Base-by-base conservation (phyloP, 352 stramenopile species). In the Albugo laibachii region DNA sequence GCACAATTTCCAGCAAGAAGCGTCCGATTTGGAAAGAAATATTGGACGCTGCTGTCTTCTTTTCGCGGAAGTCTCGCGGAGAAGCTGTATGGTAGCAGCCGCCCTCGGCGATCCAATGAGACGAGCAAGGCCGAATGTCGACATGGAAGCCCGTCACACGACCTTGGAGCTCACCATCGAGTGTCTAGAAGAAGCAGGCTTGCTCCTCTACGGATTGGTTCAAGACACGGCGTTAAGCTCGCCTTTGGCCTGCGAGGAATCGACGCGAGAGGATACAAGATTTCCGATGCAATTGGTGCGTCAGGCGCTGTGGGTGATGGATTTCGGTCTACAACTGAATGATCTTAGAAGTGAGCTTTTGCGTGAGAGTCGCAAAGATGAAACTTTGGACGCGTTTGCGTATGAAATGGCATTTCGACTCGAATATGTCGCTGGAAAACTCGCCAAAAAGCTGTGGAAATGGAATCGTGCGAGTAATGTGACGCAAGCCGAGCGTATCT, bases 361-460 rank as follows among this genome's bases (percentile, higher is more conserved):
- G 8, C 24, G 24, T 8, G 3, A 31, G 8, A 31, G 24, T 31
- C 24, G 24, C 24, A 31, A 31, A 10, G 24, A 31, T 31, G 8
- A 10, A 31, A 31, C 3, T 31, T 10, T 31, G 3, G 24, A 31
- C 24, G 24, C 24, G 8, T 31, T 31, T 31, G 51, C 62, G 0
- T 53, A 81, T 21, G 70, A 81, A 54, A 58, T 64, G 41, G 63
- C 63, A 21, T 84, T 84, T 41, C 70, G 72, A 13, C 47, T 87
- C 43, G 48, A 67, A 13, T 86, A 83, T 41, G 84, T 89, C 67
- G 62, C 74, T 1, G 76, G 73, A 4, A 89, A 89, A 47, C 27
- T 84, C 20, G 82, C 79, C 52, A 84, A 85, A 53, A 60, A 56
- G 24, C 50, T 62, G 1, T 69, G 59, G 60, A 47, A 35, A 31